A percentile compares a stretch with the other conserved stretches of the same genome.
Evolutionary conservation across 1,284 basidiomycete species (phyloP).

Genomic region (Fomitopsis pinicola): DNA sequence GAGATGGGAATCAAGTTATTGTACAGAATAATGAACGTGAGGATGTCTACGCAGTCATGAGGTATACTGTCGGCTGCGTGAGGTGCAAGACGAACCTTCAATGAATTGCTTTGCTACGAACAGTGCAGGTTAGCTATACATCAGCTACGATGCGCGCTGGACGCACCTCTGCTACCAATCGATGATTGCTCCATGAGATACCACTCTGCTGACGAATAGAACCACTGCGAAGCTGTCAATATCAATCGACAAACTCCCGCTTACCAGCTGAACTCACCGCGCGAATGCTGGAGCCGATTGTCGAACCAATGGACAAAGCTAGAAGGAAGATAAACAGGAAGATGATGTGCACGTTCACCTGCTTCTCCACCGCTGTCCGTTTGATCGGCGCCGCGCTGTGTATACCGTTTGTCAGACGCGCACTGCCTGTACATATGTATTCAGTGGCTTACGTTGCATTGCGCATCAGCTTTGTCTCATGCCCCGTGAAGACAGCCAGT

Average conservation of each 20-base stretch:
- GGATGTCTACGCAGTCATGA: constrained; percentile 59
- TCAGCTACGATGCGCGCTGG: background rate
- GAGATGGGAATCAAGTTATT: constrained; percentile 99
- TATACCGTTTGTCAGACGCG: background rate
- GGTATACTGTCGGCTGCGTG: constrained; percentile 8
- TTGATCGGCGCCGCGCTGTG: constrained; percentile 91
- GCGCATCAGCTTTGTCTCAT: constrained; percentile 98
- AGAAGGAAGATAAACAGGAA: constrained; percentile 90
- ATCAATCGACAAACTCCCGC: background rate
- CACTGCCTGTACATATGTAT: background rate
- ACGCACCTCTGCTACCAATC: constrained; percentile 57
- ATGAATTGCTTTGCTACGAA: constrained; percentile 71
- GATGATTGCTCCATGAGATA: constrained; percentile 65
- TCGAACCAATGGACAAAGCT: constrained; percentile 85
- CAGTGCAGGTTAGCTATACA: background rate
- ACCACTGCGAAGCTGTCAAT: constrained; percentile 48
- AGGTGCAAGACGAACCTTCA: constrained; percentile 46
- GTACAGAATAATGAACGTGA: constrained; percentile 98
- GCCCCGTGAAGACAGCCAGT: constrained; percentile 91
- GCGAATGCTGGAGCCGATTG: constrained; percentile 88
- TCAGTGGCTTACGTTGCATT: constrained; percentile 73
- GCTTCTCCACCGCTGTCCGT: constrained; percentile 91
- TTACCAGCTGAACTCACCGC: constrained; percentile 33
- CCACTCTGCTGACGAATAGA: constrained; percentile 81
- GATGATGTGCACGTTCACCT: constrained; percentile 97